Evolutionary conservation across 371 early-diverging fungal species (phyloP).

Genomic region (Mucor plumbeus): DNA sequence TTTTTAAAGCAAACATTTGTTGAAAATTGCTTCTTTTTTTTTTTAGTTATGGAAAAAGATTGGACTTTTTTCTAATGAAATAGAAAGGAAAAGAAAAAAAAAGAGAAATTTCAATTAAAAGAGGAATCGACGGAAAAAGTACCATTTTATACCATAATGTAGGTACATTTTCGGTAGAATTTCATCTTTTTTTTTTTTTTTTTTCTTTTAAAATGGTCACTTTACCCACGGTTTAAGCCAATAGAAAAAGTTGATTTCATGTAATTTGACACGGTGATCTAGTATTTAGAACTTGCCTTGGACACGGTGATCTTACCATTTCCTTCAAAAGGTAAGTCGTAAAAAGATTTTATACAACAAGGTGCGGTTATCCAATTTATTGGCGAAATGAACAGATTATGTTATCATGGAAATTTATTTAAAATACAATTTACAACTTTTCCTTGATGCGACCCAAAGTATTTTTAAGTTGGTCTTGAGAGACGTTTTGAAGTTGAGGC

Average conservation of each 20-base stretch:
- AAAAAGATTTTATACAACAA: constrained; percentile 7
- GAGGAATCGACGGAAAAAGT: neutral
- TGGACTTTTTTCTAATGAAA: too few species aligned
- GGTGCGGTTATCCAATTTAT: neutral
- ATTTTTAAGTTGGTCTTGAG: constrained; percentile 42
- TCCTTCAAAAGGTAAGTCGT: constrained; percentile 12
- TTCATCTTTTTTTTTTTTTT: constrained; percentile 11
- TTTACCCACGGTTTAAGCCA: constrained; percentile 28
- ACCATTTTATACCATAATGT: neutral
- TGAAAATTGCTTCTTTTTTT: constrained; percentile 17
- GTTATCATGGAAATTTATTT: neutral
- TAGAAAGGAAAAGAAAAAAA: neutral
- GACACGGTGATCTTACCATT: constrained; percentile 17
- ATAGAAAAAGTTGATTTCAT: neutral
- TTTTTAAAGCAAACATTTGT: constrained; percentile 26
- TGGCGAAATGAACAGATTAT: neutral
- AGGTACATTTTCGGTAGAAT: neutral
- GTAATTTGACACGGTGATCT: constrained; percentile 14
- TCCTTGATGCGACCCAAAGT: constrained; percentile 42
- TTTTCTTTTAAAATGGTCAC: constrained; percentile 15
- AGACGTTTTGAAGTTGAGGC: constrained; percentile 42
- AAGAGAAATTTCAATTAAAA: neutral
- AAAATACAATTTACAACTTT: constrained; percentile 31
- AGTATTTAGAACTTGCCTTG: constrained; percentile 1
- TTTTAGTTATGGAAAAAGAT: too few species aligned